Base-by-base conservation (phyloP, 495 filamentous ascomycete species). In the Penicillium antarcticum region DNA sequence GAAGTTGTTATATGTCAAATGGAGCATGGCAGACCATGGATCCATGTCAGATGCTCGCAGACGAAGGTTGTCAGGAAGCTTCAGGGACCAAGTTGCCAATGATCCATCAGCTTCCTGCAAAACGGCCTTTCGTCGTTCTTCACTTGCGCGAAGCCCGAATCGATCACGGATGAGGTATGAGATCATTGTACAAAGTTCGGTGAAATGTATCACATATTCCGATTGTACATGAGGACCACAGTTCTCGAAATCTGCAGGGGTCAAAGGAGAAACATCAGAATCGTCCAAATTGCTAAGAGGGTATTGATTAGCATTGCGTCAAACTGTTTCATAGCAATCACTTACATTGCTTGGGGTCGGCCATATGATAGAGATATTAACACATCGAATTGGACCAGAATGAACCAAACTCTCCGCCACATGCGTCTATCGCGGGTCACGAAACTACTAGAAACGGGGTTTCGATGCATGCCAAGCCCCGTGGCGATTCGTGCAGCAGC, bases 1-100 rank as follows among this genome's bases (percentile, higher is more conserved):
- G 52, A 76, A 72, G 40, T 76, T 76, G 55, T 78, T 78, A 45
- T 78, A 79, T 9, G 71, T 74, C 11, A 79, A 52, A 55, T 78
- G 76, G 36, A 79, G 69, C 69, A 72, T 75, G 18, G 70, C 69
- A 39, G 68, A 72, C 75, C 75, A 79, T 8, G 72, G 66, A 41
- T 76, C 73, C 69, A 73, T 72, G 36, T 73, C 71, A 6, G 70
- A 73, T 2, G 71, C 66, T 11, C 70, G 69, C 0, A 76, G 65
- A 16, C 71, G 70, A 21, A 79, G 57, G 24, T 57, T 70, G 33
- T 73, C 71, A 10, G 76, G 74, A 6, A 77, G 62, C 31, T 71
- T 69, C 2, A 77, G 51, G 26, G 72, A 73, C 73, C 74, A 76
- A 47, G 63, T 74, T 11, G 74, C 75, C 17, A 78, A 51, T 0